A percentile compares a stretch with the other conserved stretches of the same genome.
phyloP scores from a whole-genome alignment of 345 rosid species.

The Salix dunnii region DNA sequence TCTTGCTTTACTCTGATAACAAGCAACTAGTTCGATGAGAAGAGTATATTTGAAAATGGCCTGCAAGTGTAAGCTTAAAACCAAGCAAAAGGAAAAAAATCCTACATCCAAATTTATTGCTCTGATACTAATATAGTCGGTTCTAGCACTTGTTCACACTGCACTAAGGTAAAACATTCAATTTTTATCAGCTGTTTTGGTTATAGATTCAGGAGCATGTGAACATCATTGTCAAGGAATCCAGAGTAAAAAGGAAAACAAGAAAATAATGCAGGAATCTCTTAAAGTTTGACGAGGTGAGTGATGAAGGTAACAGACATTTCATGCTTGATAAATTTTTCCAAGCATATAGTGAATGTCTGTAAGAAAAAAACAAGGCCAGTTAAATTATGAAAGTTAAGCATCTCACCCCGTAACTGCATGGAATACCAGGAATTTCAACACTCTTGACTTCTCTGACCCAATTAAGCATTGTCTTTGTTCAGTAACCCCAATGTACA shows the following conservation, averaged over 20 bases:
- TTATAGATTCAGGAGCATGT: neutral
- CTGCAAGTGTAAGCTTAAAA: neutral
- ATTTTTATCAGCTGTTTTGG: neutral
- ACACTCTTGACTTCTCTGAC: slow-evolving; percentile 42
- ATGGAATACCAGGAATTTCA: slow-evolving; percentile 58
- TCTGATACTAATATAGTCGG: neutral
- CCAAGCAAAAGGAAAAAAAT: neutral
- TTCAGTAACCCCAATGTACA: slow-evolving; percentile 60
- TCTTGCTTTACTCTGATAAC: slow-evolving; percentile 59
- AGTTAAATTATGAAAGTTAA: slow-evolving; percentile 9
- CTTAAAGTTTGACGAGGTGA: neutral
- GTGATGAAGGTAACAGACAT: neutral
- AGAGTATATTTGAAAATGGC: neutral
- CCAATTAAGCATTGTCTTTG: slow-evolving; percentile 53
- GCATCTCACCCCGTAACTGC: slow-evolving; percentile 49
- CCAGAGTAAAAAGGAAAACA: neutral
- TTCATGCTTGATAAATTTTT: neutral
- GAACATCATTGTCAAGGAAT: no score
- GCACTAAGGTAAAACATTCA: neutral
- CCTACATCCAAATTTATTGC: neutral
- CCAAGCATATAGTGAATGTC: neutral
- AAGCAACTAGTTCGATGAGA: neutral
- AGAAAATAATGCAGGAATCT: neutral
- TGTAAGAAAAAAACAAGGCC: neutral
- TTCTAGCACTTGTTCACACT: neutral